phyloP scores from a whole-genome alignment of 805 yeast genomes.

The Candida silvicultrix region DNA sequence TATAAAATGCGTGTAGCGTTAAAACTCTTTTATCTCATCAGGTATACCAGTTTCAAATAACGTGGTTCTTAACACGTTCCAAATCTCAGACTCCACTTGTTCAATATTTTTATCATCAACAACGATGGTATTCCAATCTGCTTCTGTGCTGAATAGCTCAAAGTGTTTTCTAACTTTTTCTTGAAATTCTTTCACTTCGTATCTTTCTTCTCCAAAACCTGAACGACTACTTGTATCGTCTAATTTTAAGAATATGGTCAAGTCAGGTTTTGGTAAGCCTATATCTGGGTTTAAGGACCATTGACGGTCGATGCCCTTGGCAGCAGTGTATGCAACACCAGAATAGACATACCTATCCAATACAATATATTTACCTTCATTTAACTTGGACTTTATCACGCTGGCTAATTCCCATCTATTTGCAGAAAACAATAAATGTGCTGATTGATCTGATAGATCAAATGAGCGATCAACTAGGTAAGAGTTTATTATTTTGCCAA shows the following conservation, averaged over 20 bases:
- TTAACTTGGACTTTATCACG: constrained; percentile 37
- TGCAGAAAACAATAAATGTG: constrained; percentile 85
- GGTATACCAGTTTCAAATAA: constrained; percentile 3
- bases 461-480: constrained; percentile 53
- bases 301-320: constrained; percentile 63
- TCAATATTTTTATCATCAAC: constrained; percentile 57
- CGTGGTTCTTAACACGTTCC: constrained; percentile 25
- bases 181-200: constrained; percentile 75
- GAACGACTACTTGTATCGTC: constrained; percentile 44
- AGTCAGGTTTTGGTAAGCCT: constrained; percentile 85
- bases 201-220: constrained; percentile 93
- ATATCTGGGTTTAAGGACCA: constrained; percentile 83
- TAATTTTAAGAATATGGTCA: constrained; percentile 69
- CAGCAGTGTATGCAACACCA: constrained; percentile 88
- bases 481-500: constrained; percentile 71
- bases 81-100: constrained; percentile 43
- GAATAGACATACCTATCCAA: constrained; percentile 88
- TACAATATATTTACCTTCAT: constrained; percentile 52
- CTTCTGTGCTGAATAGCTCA: constrained; percentile 33
- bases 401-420: constrained; percentile 84
- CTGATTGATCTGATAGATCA: constrained; percentile 64
- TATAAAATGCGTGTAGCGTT: neutral
- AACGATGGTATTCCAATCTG: constrained; percentile 40
- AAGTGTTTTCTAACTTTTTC: constrained; percentile 60
- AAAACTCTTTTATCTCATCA: constrained; percentile 8